A percentile compares a stretch with the other conserved stretches of the same genome.
phyloP scores from a whole-genome alignment of 2,329 filamentous ascomycete species.

The Diaporthe eres region DNA sequence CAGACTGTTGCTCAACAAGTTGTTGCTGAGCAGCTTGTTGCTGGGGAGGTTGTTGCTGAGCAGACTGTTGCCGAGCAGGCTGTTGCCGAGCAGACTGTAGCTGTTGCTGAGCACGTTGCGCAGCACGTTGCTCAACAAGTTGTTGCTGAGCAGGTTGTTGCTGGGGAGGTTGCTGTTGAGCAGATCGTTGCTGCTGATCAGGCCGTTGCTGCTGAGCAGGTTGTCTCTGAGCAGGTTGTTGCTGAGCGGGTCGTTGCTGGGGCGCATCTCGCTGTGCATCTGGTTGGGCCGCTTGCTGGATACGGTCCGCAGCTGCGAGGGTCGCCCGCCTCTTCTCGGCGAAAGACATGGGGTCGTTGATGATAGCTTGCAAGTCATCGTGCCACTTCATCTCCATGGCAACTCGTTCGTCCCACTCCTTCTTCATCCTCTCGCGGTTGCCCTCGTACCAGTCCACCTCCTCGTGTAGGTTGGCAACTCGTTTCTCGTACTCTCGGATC shows the following conservation, averaged over 20 bases:
- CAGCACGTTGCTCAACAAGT: no score
- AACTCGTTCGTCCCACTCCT: not conserved
- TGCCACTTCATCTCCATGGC: not conserved
- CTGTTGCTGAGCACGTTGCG: no score
- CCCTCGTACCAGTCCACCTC: not conserved
- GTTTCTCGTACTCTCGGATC: not conserved
- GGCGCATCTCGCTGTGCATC: not conserved
- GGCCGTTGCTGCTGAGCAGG: not conserved
- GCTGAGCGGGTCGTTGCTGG: not conserved
- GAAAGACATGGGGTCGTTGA: not conserved
- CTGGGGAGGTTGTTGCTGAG: no score
- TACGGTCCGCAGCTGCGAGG: not conserved
- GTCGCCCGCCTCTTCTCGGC: not conserved
- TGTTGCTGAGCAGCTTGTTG: no score
- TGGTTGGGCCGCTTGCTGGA: not conserved
- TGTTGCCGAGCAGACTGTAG: no score
- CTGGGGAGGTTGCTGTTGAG: not conserved
- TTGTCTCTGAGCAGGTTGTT: no score
- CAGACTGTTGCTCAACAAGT: no score
- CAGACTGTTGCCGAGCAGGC: no score
- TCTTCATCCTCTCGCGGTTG: not conserved
- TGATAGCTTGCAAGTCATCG: fast-evolving
- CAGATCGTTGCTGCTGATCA: no score
- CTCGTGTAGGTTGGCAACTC: not conserved
- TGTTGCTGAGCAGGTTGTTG: no score